Evolutionary conservation across 768 basidiomycete genomes (phyloP).

Genomic region (Cytidiella melzeri): DNA sequence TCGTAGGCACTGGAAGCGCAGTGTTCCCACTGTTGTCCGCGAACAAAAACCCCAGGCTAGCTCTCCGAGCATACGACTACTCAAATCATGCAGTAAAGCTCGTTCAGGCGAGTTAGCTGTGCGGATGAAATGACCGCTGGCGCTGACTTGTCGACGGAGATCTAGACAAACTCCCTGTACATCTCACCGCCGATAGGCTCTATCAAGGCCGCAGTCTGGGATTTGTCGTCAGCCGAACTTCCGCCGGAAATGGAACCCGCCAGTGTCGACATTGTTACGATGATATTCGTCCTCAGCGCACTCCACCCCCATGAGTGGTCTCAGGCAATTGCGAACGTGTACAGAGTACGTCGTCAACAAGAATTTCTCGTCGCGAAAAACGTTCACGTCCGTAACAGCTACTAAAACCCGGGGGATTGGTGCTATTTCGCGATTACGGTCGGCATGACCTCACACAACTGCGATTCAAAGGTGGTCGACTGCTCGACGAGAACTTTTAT

Average conservation of each 20-base stretch:
- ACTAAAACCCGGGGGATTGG: slow-evolving; percentile 81
- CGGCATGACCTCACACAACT: slow-evolving; percentile 93
- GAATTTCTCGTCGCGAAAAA: too few relatives aligned
- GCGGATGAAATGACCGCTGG: background rate
- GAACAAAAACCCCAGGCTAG: slow-evolving; percentile 76
- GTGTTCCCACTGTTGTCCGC: slow-evolving; percentile 81
- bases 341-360: slow-evolving; percentile 42
- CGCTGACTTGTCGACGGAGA: background rate
- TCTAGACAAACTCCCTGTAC: slow-evolving; percentile 70
- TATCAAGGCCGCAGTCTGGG: slow-evolving; percentile 85
- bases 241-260: slow-evolving; percentile 58
- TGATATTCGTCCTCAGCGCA: slow-evolving; percentile 92
- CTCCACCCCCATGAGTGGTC: slow-evolving; percentile 92
- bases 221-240: slow-evolving; percentile 63
- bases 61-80: slow-evolving; percentile 84
- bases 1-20: slow-evolving; percentile 86
- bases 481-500: slow-evolving; percentile 93
- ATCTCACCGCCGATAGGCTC: slow-evolving; percentile 56
- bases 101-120: background rate
- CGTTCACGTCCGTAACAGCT: slow-evolving; percentile 54
- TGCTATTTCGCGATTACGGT: slow-evolving; percentile 91
- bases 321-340: slow-evolving; percentile 73
- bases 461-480: slow-evolving; percentile 80
- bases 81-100: slow-evolving; percentile 76
- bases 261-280: slow-evolving; percentile 82